These are phyloP conservation scores for Phytophthora cryptogea DNA, from an alignment of 352 stramenopile species.

Conservation along the genomic window DNA sequence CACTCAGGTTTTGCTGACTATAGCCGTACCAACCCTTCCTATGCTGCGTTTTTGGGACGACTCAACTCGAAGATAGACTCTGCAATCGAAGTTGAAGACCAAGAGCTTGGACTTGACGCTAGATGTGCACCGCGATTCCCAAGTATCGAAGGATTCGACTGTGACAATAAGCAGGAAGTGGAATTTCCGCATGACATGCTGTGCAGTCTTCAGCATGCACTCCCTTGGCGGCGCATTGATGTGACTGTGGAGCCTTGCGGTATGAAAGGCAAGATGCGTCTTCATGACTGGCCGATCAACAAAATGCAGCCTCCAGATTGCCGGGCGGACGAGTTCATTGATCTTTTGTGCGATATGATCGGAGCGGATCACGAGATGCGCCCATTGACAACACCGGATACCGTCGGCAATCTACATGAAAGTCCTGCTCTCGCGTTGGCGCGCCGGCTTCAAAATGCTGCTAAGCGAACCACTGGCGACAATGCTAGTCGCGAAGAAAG, in stretches of 20 bases:
- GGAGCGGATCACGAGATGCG: constrained; percentile 59
- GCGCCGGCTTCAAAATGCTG: constrained; percentile 18
- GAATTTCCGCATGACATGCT: constrained; percentile 74
- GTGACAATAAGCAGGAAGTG: constrained; percentile 81
- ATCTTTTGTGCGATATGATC: constrained; percentile 74
- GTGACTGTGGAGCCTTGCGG: constrained; percentile 64
- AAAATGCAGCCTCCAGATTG: constrained; percentile 77
- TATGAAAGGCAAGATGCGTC: constrained; percentile 67
- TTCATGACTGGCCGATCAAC: constrained; percentile 84
- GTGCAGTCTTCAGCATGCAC: constrained; percentile 45
- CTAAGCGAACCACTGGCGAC: constrained; percentile 12
- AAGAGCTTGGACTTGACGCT: constrained; percentile 46
- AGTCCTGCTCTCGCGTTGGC: constrained; percentile 26
- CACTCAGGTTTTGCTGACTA: constrained; percentile 60
- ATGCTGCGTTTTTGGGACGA: constrained; percentile 34
- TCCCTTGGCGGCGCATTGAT: constrained; percentile 71
- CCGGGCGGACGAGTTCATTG: constrained; percentile 70
- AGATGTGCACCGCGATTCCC: constrained; percentile 39
- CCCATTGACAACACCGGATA: constrained; percentile 26
- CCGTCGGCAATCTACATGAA: constrained; percentile 22
- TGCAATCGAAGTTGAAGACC: constrained; percentile 40
- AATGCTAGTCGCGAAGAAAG: constrained; percentile 16
- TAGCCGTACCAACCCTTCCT: neutral
- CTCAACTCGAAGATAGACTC: constrained; percentile 56
- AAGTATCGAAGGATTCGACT: constrained; percentile 67